Conservation (phyloP, 805 yeast species). For the Cephaloascus albidus region DNA sequence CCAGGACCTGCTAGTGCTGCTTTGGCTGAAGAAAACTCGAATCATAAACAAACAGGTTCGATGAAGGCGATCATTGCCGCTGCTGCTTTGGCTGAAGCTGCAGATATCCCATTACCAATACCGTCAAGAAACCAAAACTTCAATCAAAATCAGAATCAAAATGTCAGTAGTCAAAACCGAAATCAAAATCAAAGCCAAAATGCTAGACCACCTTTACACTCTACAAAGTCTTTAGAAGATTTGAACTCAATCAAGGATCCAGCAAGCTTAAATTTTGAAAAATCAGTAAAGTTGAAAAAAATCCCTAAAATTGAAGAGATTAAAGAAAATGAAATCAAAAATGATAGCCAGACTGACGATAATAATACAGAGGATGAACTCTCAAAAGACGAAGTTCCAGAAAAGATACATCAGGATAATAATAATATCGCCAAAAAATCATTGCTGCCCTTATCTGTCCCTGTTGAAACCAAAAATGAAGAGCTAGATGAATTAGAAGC, state of each 20-base stretch:
- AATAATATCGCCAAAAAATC: conserved; percentile 1
- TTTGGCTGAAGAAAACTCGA: conserved; percentile 24
- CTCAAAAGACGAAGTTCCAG: conserved; percentile 1
- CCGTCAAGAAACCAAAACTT: neutral
- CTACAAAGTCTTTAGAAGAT: neutral
- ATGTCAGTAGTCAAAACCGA: neutral
- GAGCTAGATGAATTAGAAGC: conserved; percentile 1
- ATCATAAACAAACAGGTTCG: conserved; percentile 9
- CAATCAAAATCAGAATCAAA: too few species aligned
- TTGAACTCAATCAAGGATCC: neutral
- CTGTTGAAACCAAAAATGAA: conserved; percentile 1
- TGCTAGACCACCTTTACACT: neutral
- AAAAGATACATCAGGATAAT: neutral
- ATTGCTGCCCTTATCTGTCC: too few species aligned
- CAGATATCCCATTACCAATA: conserved; percentile 61
- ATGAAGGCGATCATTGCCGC: conserved; percentile 66
- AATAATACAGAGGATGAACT: conserved; percentile 5
- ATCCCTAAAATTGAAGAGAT: conserved; percentile 2
- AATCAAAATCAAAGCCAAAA: too few species aligned
- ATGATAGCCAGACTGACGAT: conserved; percentile 5
- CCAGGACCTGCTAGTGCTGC: conserved; percentile 42
- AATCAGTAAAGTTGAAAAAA: neutral
- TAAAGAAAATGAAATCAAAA: conserved; percentile 3
- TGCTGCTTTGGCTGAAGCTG: conserved; percentile 78
- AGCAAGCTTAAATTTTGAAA: neutral